Evolutionary conservation across 2,329 filamentous ascomycete genomes (phyloP).

Genomic region (Ophiosphaerella herpotricha): DNA sequence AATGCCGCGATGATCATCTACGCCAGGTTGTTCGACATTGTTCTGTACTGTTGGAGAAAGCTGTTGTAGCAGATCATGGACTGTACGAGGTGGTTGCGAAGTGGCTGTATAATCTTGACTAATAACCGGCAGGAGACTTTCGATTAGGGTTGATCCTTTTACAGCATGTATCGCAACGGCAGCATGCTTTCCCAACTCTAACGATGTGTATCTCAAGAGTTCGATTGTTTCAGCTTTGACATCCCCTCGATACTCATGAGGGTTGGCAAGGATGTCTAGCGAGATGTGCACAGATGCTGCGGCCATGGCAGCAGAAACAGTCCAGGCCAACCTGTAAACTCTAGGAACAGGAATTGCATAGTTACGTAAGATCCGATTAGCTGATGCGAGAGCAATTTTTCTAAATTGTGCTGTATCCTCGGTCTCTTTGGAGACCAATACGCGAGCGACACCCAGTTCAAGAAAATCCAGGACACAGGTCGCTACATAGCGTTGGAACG

Average conservation of each 20-base stretch:
- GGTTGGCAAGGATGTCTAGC: not conserved
- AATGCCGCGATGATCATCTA: not conserved
- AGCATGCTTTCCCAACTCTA: conserved; percentile 10
- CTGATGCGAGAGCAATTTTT: conserved; percentile 4
- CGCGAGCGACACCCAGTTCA: conserved; percentile 10
- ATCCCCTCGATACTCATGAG: conserved; percentile 1
- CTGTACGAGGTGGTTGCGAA: conserved; percentile 3
- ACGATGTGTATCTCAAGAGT: conserved; percentile 5
- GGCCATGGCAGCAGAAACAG: conserved; percentile 11
- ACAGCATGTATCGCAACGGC: conserved; percentile 12
- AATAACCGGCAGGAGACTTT: conserved; percentile 6
- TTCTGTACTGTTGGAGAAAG: conserved; percentile 3
- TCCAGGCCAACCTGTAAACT: conserved; percentile 11
- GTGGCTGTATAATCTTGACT: not conserved
- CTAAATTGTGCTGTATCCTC: not conserved
- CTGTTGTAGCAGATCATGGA: conserved; percentile 12
- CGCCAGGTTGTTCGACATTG: not conserved
- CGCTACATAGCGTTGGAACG: conserved; percentile 14
- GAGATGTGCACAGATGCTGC: conserved; percentile 13
- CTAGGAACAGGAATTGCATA: conserved; percentile 10
- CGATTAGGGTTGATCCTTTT: conserved; percentile 10
- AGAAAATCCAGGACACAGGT: conserved; percentile 12
- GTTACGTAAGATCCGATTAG: conserved; percentile 8
- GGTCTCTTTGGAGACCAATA: conserved; percentile 3
- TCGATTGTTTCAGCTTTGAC: conserved; percentile 2